Percentiles rank a stretch among this genome's conserved stretches.
Evolutionary conservation across 1,139 yeast genomes (phyloP).

Genomic region (Magnusiomyces tetraspermus): DNA sequence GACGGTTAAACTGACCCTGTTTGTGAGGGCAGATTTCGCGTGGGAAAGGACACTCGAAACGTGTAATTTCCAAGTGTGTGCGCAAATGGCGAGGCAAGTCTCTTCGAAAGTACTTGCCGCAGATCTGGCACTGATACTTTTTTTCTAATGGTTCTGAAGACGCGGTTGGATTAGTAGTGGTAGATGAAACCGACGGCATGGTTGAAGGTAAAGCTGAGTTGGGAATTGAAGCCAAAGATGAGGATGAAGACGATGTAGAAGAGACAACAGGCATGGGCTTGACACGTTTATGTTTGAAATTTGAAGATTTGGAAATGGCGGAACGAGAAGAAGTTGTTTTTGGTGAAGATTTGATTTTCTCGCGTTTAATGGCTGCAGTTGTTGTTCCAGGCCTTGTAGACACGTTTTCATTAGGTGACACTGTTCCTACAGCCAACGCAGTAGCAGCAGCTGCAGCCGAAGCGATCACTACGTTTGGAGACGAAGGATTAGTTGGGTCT

Average conservation of each 20-base stretch:
- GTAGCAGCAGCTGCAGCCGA: conserved; percentile 3
- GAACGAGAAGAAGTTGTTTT: too few species aligned
- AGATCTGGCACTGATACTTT: conserved; percentile 40
- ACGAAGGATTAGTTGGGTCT: background rate
- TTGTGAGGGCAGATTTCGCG: conserved; percentile 48
- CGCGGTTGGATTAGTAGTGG: too few species aligned
- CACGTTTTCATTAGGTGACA: background rate
- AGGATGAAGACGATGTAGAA: too few species aligned
- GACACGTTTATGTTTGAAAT: too few species aligned
- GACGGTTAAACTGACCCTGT: conserved; percentile 56
- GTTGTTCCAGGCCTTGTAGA: background rate
- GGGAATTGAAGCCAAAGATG: too few species aligned
- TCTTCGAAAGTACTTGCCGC: conserved; percentile 49
- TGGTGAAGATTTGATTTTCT: background rate
- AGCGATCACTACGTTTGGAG: background rate
- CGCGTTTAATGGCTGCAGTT: background rate
- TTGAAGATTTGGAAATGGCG: too few species aligned
- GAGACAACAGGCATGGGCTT: too few species aligned
- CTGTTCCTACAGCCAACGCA: background rate
- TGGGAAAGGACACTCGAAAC: conserved; percentile 55
- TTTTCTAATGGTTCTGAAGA: conserved; percentile 13
- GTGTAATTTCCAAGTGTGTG: conserved; percentile 49
- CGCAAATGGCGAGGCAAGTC: conserved; percentile 59
- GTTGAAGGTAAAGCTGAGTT: too few species aligned
- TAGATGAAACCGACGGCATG: too few species aligned